These are phyloP conservation scores for Penicillium verhagenii DNA, from an alignment of 495 filamentous ascomycete genomes.

Conservation along the genomic window DNA sequence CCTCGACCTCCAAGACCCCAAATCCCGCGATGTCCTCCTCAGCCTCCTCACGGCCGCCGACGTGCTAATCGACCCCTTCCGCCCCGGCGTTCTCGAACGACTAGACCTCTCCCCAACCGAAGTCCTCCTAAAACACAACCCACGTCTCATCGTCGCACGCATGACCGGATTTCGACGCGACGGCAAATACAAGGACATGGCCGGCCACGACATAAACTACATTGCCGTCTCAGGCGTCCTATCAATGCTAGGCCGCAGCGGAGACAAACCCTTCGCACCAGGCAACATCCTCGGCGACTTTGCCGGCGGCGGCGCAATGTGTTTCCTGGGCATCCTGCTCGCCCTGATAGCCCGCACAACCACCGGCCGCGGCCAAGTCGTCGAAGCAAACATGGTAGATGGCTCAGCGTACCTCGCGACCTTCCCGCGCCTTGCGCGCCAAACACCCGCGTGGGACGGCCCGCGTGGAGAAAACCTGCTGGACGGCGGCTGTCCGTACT, in stretches of 20 bases:
- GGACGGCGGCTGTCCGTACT: slow-evolving; percentile 83
- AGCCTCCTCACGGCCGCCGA: slow-evolving; percentile 63
- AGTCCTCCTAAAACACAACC: slow-evolving; percentile 64
- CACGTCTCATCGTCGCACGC: slow-evolving; percentile 76
- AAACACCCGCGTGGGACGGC: slow-evolving; percentile 56
- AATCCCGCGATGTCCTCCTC: slow-evolving; percentile 62
- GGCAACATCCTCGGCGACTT: slow-evolving; percentile 88
- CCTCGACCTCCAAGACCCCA: slow-evolving; percentile 69
- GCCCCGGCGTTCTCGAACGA: slow-evolving; percentile 84
- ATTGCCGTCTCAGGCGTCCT: slow-evolving; percentile 83
- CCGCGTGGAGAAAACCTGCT: slow-evolving; percentile 74
- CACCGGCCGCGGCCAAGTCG: slow-evolving; percentile 76
- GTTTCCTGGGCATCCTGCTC: slow-evolving; percentile 58
- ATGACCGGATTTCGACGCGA: slow-evolving; percentile 88
- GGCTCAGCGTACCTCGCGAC: slow-evolving; percentile 74
- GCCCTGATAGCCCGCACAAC: slow-evolving; percentile 40
- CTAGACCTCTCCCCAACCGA: slow-evolving; percentile 67
- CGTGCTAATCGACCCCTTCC: slow-evolving; percentile 88
- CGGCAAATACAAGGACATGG: slow-evolving; percentile 82
- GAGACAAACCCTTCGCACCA: slow-evolving; percentile 71
- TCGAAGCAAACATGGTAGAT: slow-evolving; percentile 97
- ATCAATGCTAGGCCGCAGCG: slow-evolving; percentile 66
- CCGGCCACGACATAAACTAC: slow-evolving; percentile 98
- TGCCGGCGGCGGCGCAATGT: slow-evolving; percentile 80
- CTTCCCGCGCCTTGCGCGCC: slow-evolving; percentile 64